Percentiles rank a stretch among this genome's conserved stretches.
These are phyloP conservation scores for Tephrocybe sp. DNA, from an alignment of 768 basidiomycete species.

Conservation along the genomic window DNA sequence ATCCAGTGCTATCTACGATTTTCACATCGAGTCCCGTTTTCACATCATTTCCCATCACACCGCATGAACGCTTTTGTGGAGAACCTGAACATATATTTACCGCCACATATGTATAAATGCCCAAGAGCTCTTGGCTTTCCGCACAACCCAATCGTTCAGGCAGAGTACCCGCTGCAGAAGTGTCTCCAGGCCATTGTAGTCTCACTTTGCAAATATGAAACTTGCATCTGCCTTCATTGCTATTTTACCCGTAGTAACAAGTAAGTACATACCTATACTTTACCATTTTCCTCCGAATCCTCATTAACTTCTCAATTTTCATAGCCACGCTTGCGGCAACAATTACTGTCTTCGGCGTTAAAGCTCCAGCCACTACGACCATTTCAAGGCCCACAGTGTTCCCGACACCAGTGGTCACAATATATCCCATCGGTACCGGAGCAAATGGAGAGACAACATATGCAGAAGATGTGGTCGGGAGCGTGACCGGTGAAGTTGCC, in stretches of 20 bases:
- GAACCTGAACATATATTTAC: too few species aligned
- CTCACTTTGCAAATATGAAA: not conserved
- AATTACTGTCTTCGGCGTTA: not conserved
- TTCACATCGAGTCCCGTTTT: too few species aligned
- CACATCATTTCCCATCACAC: too few species aligned
- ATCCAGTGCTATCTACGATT: too few species aligned
- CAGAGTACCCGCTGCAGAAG: too few species aligned
- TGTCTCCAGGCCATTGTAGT: not conserved
- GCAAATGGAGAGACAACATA: constrained; percentile 4
- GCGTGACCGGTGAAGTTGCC: not conserved
- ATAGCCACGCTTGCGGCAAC: not conserved
- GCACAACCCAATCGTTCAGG: too few species aligned
- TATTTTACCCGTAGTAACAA: not conserved
- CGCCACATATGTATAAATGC: too few species aligned
- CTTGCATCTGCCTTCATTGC: not conserved
- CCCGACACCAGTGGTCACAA: not conserved
- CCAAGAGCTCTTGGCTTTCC: too few species aligned
- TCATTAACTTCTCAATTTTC: not conserved
- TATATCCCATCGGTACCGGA: constrained; percentile 1
- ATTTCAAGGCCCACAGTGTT: not conserved
- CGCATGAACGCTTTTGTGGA: too few species aligned
- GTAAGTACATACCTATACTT: not conserved
- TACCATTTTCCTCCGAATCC: too few species aligned
- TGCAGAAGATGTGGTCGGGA: not conserved
- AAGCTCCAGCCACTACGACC: too few species aligned